A percentile compares a stretch with the other conserved stretches of the same genome.
These are phyloP conservation scores for Backusella macrospora DNA, from an alignment of 192 early-diverging fungal genomes.

Conservation along the genomic window DNA sequence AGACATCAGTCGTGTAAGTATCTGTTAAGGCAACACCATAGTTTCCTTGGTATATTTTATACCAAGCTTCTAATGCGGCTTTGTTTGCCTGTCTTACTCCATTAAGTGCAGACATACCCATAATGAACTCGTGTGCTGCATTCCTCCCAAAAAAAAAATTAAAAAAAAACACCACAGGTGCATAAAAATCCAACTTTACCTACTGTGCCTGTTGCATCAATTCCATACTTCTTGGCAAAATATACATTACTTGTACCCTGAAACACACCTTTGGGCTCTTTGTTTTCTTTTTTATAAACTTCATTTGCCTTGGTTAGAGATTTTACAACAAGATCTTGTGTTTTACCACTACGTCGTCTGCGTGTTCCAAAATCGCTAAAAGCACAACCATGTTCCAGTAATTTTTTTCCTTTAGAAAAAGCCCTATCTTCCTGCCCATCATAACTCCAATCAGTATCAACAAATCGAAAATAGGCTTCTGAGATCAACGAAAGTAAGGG, in stretches of 20 bases:
- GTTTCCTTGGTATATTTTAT: constrained; percentile 50
- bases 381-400: constrained; percentile 58
- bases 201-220: constrained; percentile 48
- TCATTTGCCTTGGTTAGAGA: constrained; percentile 33
- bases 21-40: constrained; percentile 71
- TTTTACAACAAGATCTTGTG: constrained; percentile 64
- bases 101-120: constrained; percentile 70
- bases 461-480: constrained; percentile 66
- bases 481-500: constrained; percentile 68
- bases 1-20: constrained; percentile 67
- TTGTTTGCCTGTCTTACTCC: constrained; percentile 60
- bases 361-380: constrained; percentile 84
- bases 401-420: constrained; percentile 46
- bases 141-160: not conserved
- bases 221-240: constrained; percentile 54
- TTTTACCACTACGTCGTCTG: constrained; percentile 62
- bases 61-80: constrained; percentile 62
- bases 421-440: constrained; percentile 61
- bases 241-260: constrained; percentile 74
- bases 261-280: constrained; percentile 32
- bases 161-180: not conserved
- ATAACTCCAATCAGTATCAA: constrained; percentile 71
- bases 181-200: constrained; percentile 26
- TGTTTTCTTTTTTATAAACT: not conserved
- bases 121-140: constrained; percentile 78